These are phyloP conservation scores for Byssoonygena ceratinophila DNA, from an alignment of 2,329 filamentous ascomycete species.

Conservation along the genomic window DNA sequence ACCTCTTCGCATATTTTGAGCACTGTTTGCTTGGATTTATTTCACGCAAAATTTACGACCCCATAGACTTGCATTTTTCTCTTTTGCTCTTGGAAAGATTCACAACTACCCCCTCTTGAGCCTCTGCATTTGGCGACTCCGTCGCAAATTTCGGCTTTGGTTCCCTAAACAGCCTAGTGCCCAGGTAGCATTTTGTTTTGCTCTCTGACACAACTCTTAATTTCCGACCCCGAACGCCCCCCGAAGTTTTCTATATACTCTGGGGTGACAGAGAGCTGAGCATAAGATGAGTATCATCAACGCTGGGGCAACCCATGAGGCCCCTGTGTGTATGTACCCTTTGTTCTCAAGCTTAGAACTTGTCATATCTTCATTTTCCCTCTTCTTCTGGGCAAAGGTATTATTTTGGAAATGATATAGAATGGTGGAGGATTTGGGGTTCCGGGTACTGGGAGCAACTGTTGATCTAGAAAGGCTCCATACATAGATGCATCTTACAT, in stretches of 20 bases:
- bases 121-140: not conserved
- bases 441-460: not conserved
- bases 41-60: not conserved
- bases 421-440: not conserved
- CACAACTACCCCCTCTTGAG: not conserved
- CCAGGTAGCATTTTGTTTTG: not conserved
- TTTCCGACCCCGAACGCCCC: not conserved
- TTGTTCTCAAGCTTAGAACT: not conserved
- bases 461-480: constrained; percentile 1
- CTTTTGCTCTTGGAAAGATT: not conserved
- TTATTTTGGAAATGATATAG: constrained; percentile 1
- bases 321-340: not conserved
- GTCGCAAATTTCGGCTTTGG: not conserved
- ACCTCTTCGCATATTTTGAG: not conserved
- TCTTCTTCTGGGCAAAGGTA: not conserved
- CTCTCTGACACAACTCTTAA: not conserved
- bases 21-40: not conserved
- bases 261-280: not conserved
- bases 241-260: not conserved
- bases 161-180: not conserved
- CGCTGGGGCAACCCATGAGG: not conserved
- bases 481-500: not conserved
- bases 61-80: not conserved
- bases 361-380: not conserved
- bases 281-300: not conserved